Conservation (phyloP, 148 eudicot species). For the Talinum fruticosum region DNA sequence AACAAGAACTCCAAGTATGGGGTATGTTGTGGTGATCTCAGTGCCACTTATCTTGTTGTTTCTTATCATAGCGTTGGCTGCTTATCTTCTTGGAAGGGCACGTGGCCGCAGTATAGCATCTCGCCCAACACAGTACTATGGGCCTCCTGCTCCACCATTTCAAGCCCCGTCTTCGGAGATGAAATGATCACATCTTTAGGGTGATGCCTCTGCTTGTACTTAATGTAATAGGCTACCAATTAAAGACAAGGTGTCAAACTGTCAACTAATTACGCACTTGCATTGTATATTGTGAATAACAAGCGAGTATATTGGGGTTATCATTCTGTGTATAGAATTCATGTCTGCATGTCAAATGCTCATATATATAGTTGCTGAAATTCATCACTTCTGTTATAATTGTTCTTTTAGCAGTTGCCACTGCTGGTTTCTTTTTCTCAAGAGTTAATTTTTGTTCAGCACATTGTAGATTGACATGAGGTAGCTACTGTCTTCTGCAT, state of each 20-base stretch:
- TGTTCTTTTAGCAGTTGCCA: too few relatives aligned
- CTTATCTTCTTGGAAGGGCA: constrained; percentile 50
- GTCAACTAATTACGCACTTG: too few relatives aligned
- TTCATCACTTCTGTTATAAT: too few relatives aligned
- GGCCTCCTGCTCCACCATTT: constrained; percentile 51
- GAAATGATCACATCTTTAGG: constrained; percentile 21
- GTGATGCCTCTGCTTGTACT: not conserved
- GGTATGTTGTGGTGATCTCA: constrained; percentile 40
- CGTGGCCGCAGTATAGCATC: constrained; percentile 32
- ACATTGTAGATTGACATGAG: too few relatives aligned
- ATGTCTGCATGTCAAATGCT: not conserved
- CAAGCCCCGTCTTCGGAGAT: constrained; percentile 18
- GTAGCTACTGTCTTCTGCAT: too few relatives aligned
- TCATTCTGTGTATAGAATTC: not conserved
- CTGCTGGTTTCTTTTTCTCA: too few relatives aligned
- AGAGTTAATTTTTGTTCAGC: too few relatives aligned
- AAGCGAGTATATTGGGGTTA: not conserved
- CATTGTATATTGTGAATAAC: not conserved
- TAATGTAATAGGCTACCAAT: not conserved
- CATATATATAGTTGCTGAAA: too few relatives aligned
- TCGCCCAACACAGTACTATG: constrained; percentile 32
- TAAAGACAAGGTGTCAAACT: not conserved
- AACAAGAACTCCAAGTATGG: constrained; percentile 32
- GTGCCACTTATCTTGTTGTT: constrained; percentile 45
- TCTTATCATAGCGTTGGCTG: constrained; percentile 45